A percentile compares a stretch with the other conserved stretches of the same genome.
These are phyloP conservation scores for Linum trigynum DNA, from an alignment of 345 rosid genomes.

Conservation along the genomic window DNA sequence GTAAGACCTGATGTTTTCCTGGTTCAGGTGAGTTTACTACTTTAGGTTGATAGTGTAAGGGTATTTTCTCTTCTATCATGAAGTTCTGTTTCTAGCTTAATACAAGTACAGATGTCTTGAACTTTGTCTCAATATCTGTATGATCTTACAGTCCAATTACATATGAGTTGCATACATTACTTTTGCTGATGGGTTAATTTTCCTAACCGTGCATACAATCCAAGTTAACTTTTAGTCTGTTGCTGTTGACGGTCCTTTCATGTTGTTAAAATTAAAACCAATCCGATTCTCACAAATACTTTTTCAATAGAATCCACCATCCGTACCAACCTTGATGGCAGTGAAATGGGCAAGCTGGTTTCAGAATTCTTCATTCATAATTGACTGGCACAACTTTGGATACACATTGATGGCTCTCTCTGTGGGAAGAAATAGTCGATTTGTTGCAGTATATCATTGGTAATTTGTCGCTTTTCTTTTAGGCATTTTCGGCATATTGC, in stretches of 20 bases:
- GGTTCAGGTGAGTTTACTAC: conserved; percentile 60
- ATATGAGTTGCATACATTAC: not conserved
- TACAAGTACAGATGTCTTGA: too few species aligned
- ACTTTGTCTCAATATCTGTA: too few species aligned
- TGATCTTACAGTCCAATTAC: too few species aligned
- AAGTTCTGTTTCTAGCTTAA: not conserved
- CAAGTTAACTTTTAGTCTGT: too few species aligned
- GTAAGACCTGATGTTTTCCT: conserved; percentile 72
- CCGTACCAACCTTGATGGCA: conserved; percentile 78
- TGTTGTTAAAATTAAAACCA: not conserved
- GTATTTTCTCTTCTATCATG: not conserved
- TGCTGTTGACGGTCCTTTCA: not conserved
- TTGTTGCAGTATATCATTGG: conserved; percentile 83
- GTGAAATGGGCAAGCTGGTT: conserved; percentile 89
- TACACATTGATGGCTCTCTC: conserved; percentile 84
- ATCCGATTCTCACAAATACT: not conserved
- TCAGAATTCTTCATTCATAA: conserved; percentile 53
- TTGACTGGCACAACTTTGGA: conserved; percentile 99
- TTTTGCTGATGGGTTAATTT: conserved; percentile 1
- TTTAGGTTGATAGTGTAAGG: not conserved
- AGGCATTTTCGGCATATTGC: not conserved
- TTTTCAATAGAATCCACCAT: conserved; percentile 79
- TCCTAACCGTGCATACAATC: not conserved
- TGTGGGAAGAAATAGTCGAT: conserved; percentile 63
- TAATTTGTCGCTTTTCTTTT: conserved; percentile 20